Percentiles rank a stretch among this genome's conserved stretches.
Conservation (phyloP, 441 rosid genomes). For the Rhodomyrtus psidioides region DNA sequence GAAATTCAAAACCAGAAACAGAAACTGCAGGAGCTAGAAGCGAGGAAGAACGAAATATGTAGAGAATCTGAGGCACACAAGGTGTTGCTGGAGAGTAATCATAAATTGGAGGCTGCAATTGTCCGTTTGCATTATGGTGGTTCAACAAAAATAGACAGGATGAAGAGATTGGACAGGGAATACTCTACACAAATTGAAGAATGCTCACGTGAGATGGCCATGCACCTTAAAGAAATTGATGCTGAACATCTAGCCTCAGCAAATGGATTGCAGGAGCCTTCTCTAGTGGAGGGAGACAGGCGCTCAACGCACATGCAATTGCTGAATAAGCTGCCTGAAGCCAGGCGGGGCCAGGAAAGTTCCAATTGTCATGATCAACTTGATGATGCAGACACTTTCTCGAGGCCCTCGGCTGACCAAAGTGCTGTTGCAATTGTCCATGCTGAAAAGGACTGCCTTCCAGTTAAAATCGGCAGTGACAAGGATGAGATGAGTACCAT, state of each 20-base stretch:
- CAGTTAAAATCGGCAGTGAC: neutral
- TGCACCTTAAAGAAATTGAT: slow-evolving; percentile 30
- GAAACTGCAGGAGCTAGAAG: slow-evolving; percentile 28
- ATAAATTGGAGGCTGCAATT: slow-evolving; percentile 39
- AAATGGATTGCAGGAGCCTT: slow-evolving; percentile 33
- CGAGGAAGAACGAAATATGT: slow-evolving; percentile 24
- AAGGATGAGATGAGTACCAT: neutral
- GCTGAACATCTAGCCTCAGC: slow-evolving; percentile 27
- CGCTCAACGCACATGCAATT: slow-evolving; percentile 40
- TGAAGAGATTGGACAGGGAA: slow-evolving; percentile 39
- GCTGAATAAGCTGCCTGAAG: slow-evolving; percentile 10
- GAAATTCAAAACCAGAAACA: slow-evolving; percentile 39
- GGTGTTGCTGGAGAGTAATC: slow-evolving; percentile 30
- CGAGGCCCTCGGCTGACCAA: neutral
- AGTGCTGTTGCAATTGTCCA: neutral
- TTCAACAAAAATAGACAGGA: slow-evolving; percentile 31
- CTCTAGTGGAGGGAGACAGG: slow-evolving; percentile 36
- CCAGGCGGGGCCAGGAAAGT: slow-evolving; percentile 6
- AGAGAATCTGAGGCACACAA: slow-evolving; percentile 32
- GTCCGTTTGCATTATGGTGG: slow-evolving; percentile 27
- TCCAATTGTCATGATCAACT: neutral
- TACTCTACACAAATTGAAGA: slow-evolving; percentile 34
- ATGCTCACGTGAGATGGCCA: slow-evolving; percentile 24
- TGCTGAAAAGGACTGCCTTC: neutral
- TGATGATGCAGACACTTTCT: neutral